Evolutionary conservation across 345 rosid genomes (phyloP).

Genomic region (Linum lewisii): DNA sequence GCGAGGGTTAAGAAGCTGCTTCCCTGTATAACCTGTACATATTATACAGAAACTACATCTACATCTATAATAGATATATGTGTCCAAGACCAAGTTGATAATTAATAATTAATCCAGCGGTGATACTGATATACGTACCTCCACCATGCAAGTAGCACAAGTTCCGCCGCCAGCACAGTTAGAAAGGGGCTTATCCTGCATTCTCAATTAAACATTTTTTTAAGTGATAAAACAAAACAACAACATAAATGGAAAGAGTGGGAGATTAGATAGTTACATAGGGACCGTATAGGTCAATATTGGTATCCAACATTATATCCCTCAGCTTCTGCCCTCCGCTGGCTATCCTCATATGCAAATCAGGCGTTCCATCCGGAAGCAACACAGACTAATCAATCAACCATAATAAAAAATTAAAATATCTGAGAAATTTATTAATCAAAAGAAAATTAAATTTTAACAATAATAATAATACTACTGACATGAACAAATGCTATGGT

Average conservation of each 20-base stretch:
- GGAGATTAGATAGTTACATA: constrained; percentile 39
- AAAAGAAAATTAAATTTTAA: neutral
- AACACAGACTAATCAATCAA: constrained; percentile 47
- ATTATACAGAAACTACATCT: no score
- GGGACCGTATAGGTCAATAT: constrained; percentile 85
- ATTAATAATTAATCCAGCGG: no score
- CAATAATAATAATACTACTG: constrained; percentile 14
- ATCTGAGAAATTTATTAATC: neutral
- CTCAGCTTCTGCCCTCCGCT: constrained; percentile 88
- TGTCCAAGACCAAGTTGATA: neutral
- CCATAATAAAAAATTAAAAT: no score
- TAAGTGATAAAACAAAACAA: no score
- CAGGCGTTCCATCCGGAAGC: constrained; percentile 87
- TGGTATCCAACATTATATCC: constrained; percentile 69
- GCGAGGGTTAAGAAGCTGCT: constrained; percentile 62
- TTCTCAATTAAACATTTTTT: neutral
- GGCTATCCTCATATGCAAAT: constrained; percentile 58
- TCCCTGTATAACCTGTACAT: constrained; percentile 67
- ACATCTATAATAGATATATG: neutral
- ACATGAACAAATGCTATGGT: constrained; percentile 81
- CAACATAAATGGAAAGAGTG: no score
- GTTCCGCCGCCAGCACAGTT: constrained; percentile 95
- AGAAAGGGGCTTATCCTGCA: constrained; percentile 52
- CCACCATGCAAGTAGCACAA: constrained; percentile 87
- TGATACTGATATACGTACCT: no score